Conservation (phyloP, 176 grass and related monocot species). For the sorghum (Sorghum bicolor) region Sorghum_bicolor_NCBIv3 NC_012874.2:14286001-14286500, state of each 20-base stretch:
- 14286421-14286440: too few species aligned
- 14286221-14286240: neutral
- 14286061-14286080: neutral
- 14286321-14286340: too few species aligned
- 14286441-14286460: too few species aligned
- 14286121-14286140: neutral
- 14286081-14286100: neutral
- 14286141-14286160: neutral
- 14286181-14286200: neutral
- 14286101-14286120: neutral
- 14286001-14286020: neutral
- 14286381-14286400: too few species aligned
- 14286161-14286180: neutral
- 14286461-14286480: too few species aligned
- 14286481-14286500: too few species aligned
- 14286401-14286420: too few species aligned
- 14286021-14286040: neutral
- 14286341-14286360: too few species aligned
- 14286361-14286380: too few species aligned
- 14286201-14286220: neutral
- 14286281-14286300: too few species aligned
- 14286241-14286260: neutral
- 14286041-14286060: neutral
- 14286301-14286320: too few species aligned
- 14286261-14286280: neutral